These are phyloP conservation scores for Arthrinium phaeospermum DNA, from an alignment of 2,329 filamentous ascomycete species.

Conservation along the genomic window DNA sequence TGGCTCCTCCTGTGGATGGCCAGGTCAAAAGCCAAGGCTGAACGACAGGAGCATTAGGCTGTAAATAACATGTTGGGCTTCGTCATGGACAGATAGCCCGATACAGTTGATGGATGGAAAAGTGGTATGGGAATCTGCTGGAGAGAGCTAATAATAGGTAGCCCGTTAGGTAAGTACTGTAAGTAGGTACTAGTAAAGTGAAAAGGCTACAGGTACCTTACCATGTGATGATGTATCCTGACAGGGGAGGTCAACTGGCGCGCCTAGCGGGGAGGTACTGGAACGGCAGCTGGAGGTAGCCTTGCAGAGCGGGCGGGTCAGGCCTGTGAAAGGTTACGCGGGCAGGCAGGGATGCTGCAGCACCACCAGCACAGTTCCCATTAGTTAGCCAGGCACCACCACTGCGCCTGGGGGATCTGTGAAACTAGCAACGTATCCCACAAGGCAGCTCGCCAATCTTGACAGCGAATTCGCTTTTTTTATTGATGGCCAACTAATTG, in stretches of 20 bases:
- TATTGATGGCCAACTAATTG: background rate
- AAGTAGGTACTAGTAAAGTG: background rate
- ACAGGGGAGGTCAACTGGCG: background rate
- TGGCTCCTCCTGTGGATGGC: background rate
- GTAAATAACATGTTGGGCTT: slow-evolving; percentile 12
- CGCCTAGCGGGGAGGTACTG: background rate
- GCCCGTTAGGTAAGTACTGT: no score
- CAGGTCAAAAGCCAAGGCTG: slow-evolving; percentile 12
- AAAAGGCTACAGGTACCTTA: background rate
- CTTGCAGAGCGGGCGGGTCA: slow-evolving; percentile 1
- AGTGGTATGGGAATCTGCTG: slow-evolving; percentile 10
- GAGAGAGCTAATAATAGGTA: background rate
- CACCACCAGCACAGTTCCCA: background rate
- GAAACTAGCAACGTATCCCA: slow-evolving; percentile 18
- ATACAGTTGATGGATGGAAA: background rate
- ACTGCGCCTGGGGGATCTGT: slow-evolving; percentile 11
- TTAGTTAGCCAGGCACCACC: slow-evolving; percentile 16
- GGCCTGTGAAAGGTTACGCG: background rate
- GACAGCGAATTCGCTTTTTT: background rate
- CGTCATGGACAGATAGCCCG: background rate
- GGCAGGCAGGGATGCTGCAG: background rate
- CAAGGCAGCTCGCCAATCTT: slow-evolving; percentile 1
- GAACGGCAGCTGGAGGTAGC: background rate
- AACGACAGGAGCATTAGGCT: background rate
- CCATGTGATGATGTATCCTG: background rate